These are phyloP conservation scores for Microbotryomycetes sp. DNA, from an alignment of 1,284 basidiomycete species.

Conservation along the genomic window DNA sequence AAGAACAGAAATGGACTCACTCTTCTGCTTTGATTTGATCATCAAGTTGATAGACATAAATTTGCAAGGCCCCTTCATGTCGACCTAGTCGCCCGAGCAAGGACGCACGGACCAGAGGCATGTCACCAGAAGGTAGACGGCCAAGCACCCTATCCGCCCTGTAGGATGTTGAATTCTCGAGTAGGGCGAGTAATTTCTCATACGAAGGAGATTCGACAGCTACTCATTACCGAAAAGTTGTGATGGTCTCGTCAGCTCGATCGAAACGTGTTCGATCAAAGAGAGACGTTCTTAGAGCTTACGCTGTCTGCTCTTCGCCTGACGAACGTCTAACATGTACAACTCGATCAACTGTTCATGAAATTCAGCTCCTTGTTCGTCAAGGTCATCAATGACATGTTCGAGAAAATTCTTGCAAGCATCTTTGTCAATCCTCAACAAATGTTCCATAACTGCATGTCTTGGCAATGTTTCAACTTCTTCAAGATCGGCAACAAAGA, in stretches of 20 bases:
- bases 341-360: conserved; percentile 84
- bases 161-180: conserved; percentile 65
- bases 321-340: conserved; percentile 61
- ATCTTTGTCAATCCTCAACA: conserved; percentile 62
- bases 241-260: not conserved
- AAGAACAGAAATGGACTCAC: conserved; percentile 47
- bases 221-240: conserved; percentile 42
- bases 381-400: conserved; percentile 67
- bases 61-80: conserved; percentile 84
- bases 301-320: conserved; percentile 52
- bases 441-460: conserved; percentile 56
- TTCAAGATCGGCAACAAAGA: conserved; percentile 79
- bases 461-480: conserved; percentile 77
- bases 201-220: no score
- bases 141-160: conserved; percentile 72
- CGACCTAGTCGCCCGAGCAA: conserved; percentile 81
- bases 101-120: conserved; percentile 81
- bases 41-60: conserved; percentile 80
- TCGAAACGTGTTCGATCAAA: conserved; percentile 8
- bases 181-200: conserved; percentile 65
- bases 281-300: conserved; percentile 45
- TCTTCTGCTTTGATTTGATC: conserved; percentile 82
- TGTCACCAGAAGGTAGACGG: conserved; percentile 56
- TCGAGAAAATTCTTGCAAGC: conserved; percentile 74
- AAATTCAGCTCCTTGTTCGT: conserved; percentile 60